Percentiles rank a stretch among this genome's conserved stretches.
phyloP scores from a whole-genome alignment of 2,329 filamentous ascomycete genomes.

The Kalaharituber pfeilii region DNA sequence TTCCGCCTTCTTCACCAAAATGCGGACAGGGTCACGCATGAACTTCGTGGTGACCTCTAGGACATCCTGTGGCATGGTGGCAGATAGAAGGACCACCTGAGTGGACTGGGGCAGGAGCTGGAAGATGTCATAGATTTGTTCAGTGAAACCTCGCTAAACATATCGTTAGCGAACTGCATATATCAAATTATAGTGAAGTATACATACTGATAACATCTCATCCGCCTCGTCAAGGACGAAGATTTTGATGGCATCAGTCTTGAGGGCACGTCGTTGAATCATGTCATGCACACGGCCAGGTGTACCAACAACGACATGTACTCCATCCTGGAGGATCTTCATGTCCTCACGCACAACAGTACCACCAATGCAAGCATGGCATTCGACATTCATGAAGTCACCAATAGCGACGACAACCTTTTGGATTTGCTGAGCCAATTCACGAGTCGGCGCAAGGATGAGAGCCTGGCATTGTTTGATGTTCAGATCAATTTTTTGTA shows the following conservation, averaged over 20 bases:
- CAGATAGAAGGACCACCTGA: constrained; percentile 93
- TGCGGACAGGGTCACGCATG: constrained; percentile 98
- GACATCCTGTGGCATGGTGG: constrained; percentile 97
- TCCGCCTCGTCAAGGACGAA: constrained; percentile 98
- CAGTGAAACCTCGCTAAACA: constrained; percentile 79
- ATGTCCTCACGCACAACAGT: constrained; percentile 98
- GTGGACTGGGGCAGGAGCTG: constrained; percentile 94
- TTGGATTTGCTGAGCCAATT: constrained; percentile 98
- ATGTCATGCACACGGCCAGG: constrained; percentile 98
- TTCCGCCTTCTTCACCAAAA: constrained; percentile 99
- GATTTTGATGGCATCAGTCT: constrained; percentile 98
- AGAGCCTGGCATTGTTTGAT: constrained; percentile 96
- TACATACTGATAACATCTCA: constrained; percentile 82
- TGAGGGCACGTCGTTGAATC: constrained; percentile 95
- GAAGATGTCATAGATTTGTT: constrained; percentile 99
- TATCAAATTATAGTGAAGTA: not conserved
- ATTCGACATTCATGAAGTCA: constrained; percentile 99
- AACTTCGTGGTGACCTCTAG: constrained; percentile 99
- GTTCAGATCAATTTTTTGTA: constrained; percentile 94
- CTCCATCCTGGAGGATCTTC: constrained; percentile 89
- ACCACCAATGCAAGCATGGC: constrained; percentile 97
- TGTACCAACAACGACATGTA: constrained; percentile 93
- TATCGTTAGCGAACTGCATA: constrained; percentile 30
- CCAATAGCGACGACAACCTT: constrained; percentile 97
- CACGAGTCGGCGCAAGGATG: constrained; percentile 92